These are phyloP conservation scores for Pontederia paniculata DNA, from an alignment of 176 grass and related monocot species.

Conservation along the genomic window DNA sequence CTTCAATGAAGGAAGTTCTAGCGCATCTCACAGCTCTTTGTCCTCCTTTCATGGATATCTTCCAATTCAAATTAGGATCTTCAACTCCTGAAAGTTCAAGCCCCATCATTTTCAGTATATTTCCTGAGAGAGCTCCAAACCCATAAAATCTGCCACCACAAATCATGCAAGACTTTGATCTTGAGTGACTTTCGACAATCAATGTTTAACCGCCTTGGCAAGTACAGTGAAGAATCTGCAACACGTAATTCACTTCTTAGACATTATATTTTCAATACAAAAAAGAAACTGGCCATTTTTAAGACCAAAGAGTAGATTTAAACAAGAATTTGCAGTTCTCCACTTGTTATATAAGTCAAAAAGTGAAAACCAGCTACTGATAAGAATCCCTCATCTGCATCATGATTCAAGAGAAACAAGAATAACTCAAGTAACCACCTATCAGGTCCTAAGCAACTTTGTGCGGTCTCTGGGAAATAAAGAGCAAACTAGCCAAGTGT, in stretches of 20 bases:
- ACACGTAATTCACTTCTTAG: constrained; percentile 4
- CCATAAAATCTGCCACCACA: constrained; percentile 37
- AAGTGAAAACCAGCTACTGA: too few relatives aligned
- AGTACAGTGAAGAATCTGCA: constrained; percentile 36
- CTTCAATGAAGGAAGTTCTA: constrained; percentile 44
- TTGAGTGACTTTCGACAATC: neutral
- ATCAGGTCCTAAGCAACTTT: too few relatives aligned
- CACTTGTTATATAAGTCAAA: too few relatives aligned
- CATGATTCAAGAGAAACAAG: too few relatives aligned
- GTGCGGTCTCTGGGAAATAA: too few relatives aligned
- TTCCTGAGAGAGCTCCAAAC: constrained; percentile 29
- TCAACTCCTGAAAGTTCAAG: constrained; percentile 54
- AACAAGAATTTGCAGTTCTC: too few relatives aligned
- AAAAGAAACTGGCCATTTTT: too few relatives aligned
- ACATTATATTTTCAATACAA: neutral
- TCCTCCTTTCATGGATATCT: constrained; percentile 37
- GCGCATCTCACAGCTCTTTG: constrained; percentile 60
- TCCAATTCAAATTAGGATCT: constrained; percentile 63
- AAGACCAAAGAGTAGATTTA: too few relatives aligned
- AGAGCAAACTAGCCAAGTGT: too few relatives aligned
- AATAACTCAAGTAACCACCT: too few relatives aligned
- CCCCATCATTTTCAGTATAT: constrained; percentile 37
- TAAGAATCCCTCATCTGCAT: too few relatives aligned
- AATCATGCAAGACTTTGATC: constrained; percentile 40
- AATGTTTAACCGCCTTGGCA: constrained; percentile 20